Base-by-base conservation (phyloP, 2,329 filamentous ascomycete genomes). In the Ceratocystis ficicola region DNA sequence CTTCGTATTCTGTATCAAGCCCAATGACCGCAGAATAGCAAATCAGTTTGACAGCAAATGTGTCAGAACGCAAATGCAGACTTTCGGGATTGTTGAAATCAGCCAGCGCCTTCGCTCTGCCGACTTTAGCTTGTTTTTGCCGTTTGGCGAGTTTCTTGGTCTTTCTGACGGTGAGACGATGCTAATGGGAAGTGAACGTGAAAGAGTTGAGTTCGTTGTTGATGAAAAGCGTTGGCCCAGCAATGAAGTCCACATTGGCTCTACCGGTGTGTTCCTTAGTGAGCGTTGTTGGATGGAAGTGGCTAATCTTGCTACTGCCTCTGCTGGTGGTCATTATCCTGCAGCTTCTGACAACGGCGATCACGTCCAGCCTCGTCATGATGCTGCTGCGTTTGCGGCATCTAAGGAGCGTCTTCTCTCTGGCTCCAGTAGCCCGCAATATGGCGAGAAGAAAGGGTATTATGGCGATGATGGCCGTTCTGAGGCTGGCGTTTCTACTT, bases 41-140 rank as follows among this genome's bases (percentile, higher is more conserved):
- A 99, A 99, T 71, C 94, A 99, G 73, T 99, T 97, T 71, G 94
- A 99, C 75, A 96, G 91, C 82, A 97, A 97, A 76, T 99, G 94
- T 73, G 94, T 99, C 25, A 86, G 94, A 3, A 89, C 89, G 10
- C 94, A 99, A 73, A 83, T 99, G 1, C 93, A 97, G 73, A 95
- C 91, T 0, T 90, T 97, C 70, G 94, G 94, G 41, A 95, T 99
- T 72, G 92, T 92, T 0, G 94, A 99, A 73, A 96, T 99, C 74
- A 96, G 92, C 73, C 92, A 96, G 73, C 84, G 94, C 22, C 81
- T 99, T 48, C 85, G 92, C 62, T 93, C 93, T 65, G 93, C 93
- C 0, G 94, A 99, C 74, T 97, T 96, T 77, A 96, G 89, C 73
- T 78, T 97, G 44, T 99, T 99, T 78, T 77, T 99, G 70, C 94